Conservation (phyloP, 495 filamentous ascomycete species). For the Talaromyces liani region DNA sequence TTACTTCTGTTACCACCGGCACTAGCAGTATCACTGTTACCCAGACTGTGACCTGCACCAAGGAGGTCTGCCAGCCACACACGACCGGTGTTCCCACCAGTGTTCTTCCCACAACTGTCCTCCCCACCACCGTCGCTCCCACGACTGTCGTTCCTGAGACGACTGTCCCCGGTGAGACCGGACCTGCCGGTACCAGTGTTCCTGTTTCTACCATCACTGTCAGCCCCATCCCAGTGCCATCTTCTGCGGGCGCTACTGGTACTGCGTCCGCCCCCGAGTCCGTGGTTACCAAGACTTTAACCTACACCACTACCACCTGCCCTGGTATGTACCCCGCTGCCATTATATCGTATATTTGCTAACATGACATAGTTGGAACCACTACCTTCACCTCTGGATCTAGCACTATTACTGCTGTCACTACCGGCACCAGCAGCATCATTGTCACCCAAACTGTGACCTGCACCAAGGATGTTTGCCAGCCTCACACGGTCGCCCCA, state of each 20-base stretch:
- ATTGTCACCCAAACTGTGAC: slow-evolving; percentile 3
- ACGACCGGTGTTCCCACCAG: background rate
- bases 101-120: background rate
- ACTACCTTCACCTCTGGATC: slow-evolving; percentile 6
- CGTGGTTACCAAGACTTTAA: slow-evolving; percentile 9
- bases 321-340: background rate
- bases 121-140: background rate
- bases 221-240: background rate
- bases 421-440: slow-evolving; percentile 6
- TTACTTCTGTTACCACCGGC: background rate
- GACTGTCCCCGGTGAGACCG: background rate
- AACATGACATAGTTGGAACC: background rate
- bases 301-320: slow-evolving; percentile 13
- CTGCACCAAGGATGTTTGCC: slow-evolving; percentile 9
- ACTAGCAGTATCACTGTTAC: slow-evolving; percentile 8
- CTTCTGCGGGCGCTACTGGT: background rate
- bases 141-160: no score
- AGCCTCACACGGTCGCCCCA: background rate
- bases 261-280: background rate
- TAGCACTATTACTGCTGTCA: background rate
- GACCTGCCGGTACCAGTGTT: background rate
- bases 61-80: slow-evolving; percentile 8
- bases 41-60: slow-evolving; percentile 8
- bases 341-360: background rate
- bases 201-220: background rate